These are phyloP conservation scores for Leccinum boreale DNA, from an alignment of 768 basidiomycete species.

Conservation along the genomic window DNA sequence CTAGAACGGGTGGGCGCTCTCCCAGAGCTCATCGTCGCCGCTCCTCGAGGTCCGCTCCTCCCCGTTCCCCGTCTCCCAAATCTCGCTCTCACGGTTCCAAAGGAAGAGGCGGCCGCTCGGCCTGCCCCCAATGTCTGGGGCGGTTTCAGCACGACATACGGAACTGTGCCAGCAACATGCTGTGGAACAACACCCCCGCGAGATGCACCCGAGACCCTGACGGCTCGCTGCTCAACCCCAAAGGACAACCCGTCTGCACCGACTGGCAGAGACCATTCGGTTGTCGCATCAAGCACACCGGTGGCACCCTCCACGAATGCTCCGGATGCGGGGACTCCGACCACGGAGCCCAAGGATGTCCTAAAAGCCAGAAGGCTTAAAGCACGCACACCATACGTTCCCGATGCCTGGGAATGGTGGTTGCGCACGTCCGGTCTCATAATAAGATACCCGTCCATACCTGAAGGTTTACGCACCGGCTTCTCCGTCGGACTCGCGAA, in stretches of 20 bases:
- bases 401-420: too few species aligned
- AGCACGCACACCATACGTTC: too few species aligned
- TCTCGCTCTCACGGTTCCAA: neutral
- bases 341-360: neutral
- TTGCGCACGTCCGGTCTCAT: too few species aligned
- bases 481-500: too few species aligned
- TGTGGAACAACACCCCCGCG: neutral
- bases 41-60: neutral
- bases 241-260: neutral
- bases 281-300: neutral
- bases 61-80: neutral
- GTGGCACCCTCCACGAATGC: neutral
- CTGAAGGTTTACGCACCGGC: too few species aligned
- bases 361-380: neutral
- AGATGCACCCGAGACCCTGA: neutral
- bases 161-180: neutral
- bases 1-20: too few species aligned
- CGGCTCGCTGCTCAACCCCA: neutral
- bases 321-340: neutral
- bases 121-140: neutral
- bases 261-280: neutral
- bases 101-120: neutral
- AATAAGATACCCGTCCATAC: too few species aligned
- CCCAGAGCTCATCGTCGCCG: too few species aligned
- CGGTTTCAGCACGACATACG: neutral